A percentile compares a stretch with the other conserved stretches of the same genome.
These are phyloP conservation scores for Daldinia loculata DNA, from an alignment of 495 filamentous ascomycete species.

Conservation along the genomic window DNA sequence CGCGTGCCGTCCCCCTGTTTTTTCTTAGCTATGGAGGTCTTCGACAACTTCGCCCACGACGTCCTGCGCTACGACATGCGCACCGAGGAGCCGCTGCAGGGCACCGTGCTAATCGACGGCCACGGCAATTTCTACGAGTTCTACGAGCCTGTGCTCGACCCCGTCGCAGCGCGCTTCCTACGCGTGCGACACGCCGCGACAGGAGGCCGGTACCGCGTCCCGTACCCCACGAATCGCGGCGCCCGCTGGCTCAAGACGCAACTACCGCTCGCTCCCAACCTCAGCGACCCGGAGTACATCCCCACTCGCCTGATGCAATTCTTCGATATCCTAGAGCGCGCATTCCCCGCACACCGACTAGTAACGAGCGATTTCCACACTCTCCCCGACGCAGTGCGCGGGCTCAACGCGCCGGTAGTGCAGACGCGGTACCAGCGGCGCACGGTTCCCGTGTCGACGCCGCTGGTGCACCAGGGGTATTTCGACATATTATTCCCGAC, in stretches of 20 bases:
- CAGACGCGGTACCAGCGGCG: constrained; percentile 89
- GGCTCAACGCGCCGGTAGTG: constrained; percentile 91
- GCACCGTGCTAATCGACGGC: constrained; percentile 82
- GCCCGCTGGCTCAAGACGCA: constrained; percentile 63
- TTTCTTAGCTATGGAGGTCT: constrained; percentile 98
- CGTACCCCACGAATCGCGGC: constrained; percentile 62
- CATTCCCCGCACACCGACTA: constrained; percentile 89
- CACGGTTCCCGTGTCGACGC: constrained; percentile 88
- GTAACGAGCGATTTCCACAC: constrained; percentile 90
- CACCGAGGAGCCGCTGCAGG: constrained; percentile 82
- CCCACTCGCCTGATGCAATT: constrained; percentile 95
- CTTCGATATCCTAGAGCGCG: constrained; percentile 84
- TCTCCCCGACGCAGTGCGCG: constrained; percentile 81
- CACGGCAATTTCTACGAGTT: constrained; percentile 94
- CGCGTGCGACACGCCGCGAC: constrained; percentile 74
- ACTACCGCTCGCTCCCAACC: constrained; percentile 74
- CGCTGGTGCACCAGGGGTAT: constrained; percentile 95
- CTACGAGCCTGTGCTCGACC: constrained; percentile 81
- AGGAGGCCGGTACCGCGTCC: constrained; percentile 55
- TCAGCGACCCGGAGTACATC: constrained; percentile 87
- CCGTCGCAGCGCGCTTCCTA: constrained; percentile 82
- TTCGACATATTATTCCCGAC: constrained; percentile 99
- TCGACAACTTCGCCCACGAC: constrained; percentile 98
- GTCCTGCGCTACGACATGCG: constrained; percentile 82
- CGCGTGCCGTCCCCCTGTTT: constrained; percentile 92